A percentile compares a stretch with the other conserved stretches of the same genome.
Conservation (phyloP, 1,139 yeast species). For the Suhomyces atakaporum region DNA sequence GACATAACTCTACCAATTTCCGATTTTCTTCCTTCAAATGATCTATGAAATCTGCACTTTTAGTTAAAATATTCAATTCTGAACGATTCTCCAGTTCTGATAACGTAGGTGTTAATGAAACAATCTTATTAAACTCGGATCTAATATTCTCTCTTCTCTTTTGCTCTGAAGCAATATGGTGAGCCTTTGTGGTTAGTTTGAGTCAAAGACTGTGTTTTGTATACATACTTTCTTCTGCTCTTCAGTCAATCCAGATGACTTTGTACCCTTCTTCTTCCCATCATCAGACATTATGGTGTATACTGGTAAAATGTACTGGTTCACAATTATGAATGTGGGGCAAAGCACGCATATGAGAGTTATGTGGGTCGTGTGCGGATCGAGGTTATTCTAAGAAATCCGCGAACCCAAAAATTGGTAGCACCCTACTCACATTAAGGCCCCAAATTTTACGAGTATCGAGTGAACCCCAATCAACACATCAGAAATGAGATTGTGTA, state of each 20-base stretch:
- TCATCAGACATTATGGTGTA: slow-evolving; percentile 13
- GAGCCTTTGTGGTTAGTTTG: slow-evolving; percentile 33
- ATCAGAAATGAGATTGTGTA: no score
- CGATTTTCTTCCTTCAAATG: slow-evolving; percentile 41
- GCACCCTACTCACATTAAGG: no score
- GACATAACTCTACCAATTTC: slow-evolving; percentile 37
- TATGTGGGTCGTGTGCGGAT: not conserved
- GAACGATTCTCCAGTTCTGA: slow-evolving; percentile 47
- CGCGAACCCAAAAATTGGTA: no score
- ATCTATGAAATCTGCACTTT: slow-evolving; percentile 50
- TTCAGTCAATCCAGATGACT: slow-evolving; percentile 39
- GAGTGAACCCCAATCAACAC: no score
- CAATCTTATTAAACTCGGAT: slow-evolving; percentile 49
- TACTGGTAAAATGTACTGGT: not conserved
- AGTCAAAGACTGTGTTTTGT: not conserved
- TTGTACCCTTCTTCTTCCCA: slow-evolving; percentile 23
- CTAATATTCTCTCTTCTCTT: slow-evolving; percentile 50
- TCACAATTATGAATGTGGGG: slow-evolving; percentile 5
- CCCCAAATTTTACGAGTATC: no score
- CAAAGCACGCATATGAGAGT: slow-evolving; percentile 2
- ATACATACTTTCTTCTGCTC: slow-evolving; percentile 47
- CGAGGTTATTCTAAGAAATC: not conserved
- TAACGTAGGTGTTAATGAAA: slow-evolving; percentile 44
- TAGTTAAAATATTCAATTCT: slow-evolving; percentile 47
- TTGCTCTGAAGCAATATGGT: slow-evolving; percentile 54